Conservation (phyloP, 2,329 filamentous ascomycete genomes). For the Cryphonectria parasitica region DNA sequence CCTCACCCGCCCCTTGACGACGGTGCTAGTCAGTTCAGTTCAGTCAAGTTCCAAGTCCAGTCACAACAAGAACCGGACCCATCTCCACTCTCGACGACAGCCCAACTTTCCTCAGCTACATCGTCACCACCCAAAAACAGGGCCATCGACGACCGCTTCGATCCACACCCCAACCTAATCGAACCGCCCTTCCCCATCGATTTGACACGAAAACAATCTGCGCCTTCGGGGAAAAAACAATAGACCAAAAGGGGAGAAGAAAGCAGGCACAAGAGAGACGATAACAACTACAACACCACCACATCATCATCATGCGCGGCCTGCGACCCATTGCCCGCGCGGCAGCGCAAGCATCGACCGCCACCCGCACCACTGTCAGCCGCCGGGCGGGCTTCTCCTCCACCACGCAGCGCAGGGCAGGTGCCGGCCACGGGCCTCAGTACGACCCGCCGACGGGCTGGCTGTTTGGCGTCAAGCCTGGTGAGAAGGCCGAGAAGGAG, state of each 20-base stretch:
- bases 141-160: constrained; percentile 3
- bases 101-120: constrained; percentile 5
- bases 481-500: constrained; percentile 93
- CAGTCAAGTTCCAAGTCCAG: background rate
- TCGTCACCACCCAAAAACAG: constrained; percentile 7
- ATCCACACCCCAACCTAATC: background rate
- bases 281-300: background rate
- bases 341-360: constrained; percentile 19
- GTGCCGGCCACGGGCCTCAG: constrained; percentile 64
- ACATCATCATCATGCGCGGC: constrained; percentile 20
- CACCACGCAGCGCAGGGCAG: constrained; percentile 43
- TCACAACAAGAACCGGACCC: constrained; percentile 11
- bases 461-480: constrained; percentile 92
- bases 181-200: background rate
- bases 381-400: constrained; percentile 19
- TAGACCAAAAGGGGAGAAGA: background rate
- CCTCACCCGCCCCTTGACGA: constrained; percentile 23
- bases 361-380: constrained; percentile 10
- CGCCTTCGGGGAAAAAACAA: background rate
- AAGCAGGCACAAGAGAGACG: background rate
- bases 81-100: constrained; percentile 28
- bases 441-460: constrained; percentile 91
- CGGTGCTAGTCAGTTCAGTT: constrained; percentile 14
- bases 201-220: background rate
- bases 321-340: constrained; percentile 22